Percentiles rank a stretch among this genome's conserved stretches.
These are phyloP conservation scores for Elsinoe perseae DNA, from an alignment of 2,329 filamentous ascomycete genomes.

Conservation along the genomic window DNA sequence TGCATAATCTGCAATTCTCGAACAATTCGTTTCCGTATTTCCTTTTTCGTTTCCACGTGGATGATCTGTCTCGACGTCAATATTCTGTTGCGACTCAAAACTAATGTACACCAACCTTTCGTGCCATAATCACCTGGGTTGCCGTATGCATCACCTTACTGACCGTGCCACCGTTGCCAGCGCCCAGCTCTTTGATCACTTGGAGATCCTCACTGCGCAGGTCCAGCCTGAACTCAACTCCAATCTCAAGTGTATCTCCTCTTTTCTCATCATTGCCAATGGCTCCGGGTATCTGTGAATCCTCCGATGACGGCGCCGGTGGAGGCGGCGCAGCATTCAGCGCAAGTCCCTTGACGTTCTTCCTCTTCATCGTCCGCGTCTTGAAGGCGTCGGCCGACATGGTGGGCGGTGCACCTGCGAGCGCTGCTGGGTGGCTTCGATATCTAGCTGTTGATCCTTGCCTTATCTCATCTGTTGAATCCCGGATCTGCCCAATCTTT, in stretches of 20 bases:
- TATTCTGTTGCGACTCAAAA: background rate
- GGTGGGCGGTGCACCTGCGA: conserved; percentile 13
- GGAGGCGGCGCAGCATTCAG: conserved; percentile 72
- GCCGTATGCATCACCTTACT: conserved; percentile 95
- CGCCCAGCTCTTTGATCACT: conserved; percentile 86
- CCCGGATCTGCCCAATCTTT: background rate
- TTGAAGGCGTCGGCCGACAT: conserved; percentile 56
- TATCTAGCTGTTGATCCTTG: background rate
- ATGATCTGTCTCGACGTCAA: conserved; percentile 59
- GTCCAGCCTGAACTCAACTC: conserved; percentile 92
- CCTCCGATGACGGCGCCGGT: conserved; percentile 63
- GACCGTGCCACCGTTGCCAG: conserved; percentile 94
- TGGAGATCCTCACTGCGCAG: conserved; percentile 86
- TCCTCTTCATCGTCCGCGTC: conserved; percentile 85
- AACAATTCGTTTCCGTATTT: conserved; percentile 93
- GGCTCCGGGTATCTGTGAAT: conserved; percentile 54
- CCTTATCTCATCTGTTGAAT: background rate
- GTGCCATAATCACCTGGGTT: conserved; percentile 92
- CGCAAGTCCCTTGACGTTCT: conserved; percentile 95
- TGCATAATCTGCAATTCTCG: conserved; percentile 98
- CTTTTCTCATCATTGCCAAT: conserved; percentile 52
- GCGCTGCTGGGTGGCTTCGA: background rate
- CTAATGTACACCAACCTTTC: conserved; percentile 60
- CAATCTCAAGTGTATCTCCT: conserved; percentile 79
- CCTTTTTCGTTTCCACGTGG: conserved; percentile 94